These are phyloP conservation scores for Athelia psychrophila DNA, from an alignment of 1,284 basidiomycete genomes.

Conservation along the genomic window DNA sequence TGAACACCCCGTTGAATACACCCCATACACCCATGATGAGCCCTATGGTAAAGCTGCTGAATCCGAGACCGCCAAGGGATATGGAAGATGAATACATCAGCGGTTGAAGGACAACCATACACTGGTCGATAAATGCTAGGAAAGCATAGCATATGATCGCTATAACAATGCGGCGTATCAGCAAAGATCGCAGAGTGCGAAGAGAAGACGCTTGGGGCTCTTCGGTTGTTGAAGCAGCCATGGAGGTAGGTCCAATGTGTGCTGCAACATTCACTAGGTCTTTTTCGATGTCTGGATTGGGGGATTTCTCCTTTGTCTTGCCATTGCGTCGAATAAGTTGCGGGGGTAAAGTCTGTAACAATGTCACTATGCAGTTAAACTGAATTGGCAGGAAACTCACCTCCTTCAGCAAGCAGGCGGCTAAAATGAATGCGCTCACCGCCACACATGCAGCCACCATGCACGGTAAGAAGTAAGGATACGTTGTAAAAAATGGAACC, in stretches of 20 bases:
- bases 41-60: slow-evolving; percentile 33
- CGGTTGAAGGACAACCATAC: slow-evolving; percentile 31
- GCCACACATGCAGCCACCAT: slow-evolving; percentile 25
- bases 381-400: slow-evolving; percentile 13
- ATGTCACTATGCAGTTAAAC: too few species aligned
- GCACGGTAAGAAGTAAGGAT: slow-evolving; percentile 44
- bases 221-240: not conserved
- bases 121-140: slow-evolving; percentile 35
- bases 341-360: too few species aligned
- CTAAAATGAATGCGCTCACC: slow-evolving; percentile 24
- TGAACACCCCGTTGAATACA: slow-evolving; percentile 28
- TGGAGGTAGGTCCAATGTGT: not conserved
- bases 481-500: slow-evolving; percentile 25
- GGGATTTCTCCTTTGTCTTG: too few species aligned
- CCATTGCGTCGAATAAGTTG: too few species aligned
- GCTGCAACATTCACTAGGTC: too few species aligned
- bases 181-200: slow-evolving; percentile 17
- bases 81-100: slow-evolving; percentile 36
- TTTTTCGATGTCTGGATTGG: too few species aligned
- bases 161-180: slow-evolving; percentile 31
- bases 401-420: slow-evolving; percentile 30
- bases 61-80: slow-evolving; percentile 32
- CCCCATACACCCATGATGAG: slow-evolving; percentile 29
- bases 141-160: slow-evolving; percentile 35
- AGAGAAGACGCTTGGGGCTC: not conserved